Evolutionary conservation across 2,329 filamentous ascomycete genomes (phyloP).

Genomic region (Aureobasidium sp.): DNA sequence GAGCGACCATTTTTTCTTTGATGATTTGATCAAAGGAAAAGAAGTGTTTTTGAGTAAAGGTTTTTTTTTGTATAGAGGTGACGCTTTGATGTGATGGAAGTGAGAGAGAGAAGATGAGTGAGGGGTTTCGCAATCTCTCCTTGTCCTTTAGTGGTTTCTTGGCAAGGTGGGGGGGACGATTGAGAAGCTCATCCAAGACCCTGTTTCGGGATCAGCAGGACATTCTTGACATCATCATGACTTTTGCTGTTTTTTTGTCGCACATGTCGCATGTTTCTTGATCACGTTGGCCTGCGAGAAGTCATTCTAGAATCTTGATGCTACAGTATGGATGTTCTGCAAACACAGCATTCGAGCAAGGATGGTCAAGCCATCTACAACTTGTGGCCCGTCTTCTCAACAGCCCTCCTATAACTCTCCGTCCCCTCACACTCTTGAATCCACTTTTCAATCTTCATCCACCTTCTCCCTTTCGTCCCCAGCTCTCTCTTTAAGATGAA

Average conservation of each 20-base stretch:
- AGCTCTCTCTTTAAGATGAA: conserved; percentile 36
- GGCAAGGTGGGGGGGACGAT: not conserved
- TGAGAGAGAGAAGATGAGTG: not conserved
- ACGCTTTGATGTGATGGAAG: not conserved
- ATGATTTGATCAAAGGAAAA: not conserved
- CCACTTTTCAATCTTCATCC: conserved; percentile 31
- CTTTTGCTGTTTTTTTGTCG: no score
- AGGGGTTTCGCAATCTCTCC: conserved; percentile 9
- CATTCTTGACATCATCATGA: not conserved
- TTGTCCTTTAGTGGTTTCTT: not conserved
- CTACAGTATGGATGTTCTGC: no score
- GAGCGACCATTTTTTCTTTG: conserved; percentile 19
- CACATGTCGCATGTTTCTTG: no score
- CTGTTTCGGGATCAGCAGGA: not conserved
- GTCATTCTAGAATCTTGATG: no score
- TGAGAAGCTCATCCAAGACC: no score
- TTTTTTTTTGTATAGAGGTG: not conserved
- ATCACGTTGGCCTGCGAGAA: not conserved
- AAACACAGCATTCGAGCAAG: no score
- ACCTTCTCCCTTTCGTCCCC: conserved; percentile 32
- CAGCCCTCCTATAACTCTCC: conserved; percentile 33
- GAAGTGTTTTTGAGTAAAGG: not conserved
- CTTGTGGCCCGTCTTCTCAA: conserved; percentile 36
- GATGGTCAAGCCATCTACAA: conserved; percentile 19
- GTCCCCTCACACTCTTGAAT: conserved; percentile 32